phyloP scores from a whole-genome alignment of 176 grass and related monocot genomes.

The Bolboschoenus planiculmis region DNA sequence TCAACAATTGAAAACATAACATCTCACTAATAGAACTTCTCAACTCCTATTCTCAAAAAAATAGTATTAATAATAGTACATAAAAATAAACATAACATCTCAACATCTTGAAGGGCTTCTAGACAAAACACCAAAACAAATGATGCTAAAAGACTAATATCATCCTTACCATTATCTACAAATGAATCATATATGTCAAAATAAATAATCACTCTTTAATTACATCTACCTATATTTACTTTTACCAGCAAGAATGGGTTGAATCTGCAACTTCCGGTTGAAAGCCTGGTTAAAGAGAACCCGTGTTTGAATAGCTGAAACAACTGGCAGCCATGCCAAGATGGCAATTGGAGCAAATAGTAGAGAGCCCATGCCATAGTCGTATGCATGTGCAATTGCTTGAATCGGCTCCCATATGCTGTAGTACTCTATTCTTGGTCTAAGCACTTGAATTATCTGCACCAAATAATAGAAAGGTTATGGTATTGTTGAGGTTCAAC shows the following conservation, averaged over 20 bases:
- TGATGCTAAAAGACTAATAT: background rate
- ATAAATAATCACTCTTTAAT: conserved; percentile 9
- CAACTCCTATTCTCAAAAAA: background rate
- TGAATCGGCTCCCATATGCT: conserved; percentile 77
- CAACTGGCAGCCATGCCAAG: conserved; percentile 81
- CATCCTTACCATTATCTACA: conserved; percentile 4
- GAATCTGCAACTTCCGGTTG: conserved; percentile 66
- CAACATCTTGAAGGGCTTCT: background rate
- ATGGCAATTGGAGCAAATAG: conserved; percentile 70
- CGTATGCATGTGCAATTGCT: conserved; percentile 83
- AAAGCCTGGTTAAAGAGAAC: conserved; percentile 96
- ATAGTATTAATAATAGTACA: background rate
- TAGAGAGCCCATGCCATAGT: conserved; percentile 74
- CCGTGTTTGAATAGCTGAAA: conserved; percentile 87
- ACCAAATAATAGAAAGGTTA: background rate
- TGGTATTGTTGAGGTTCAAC: background rate
- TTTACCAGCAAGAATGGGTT: conserved; percentile 71
- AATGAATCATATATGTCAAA: conserved; percentile 14
- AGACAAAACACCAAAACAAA: background rate
- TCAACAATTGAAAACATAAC: background rate
- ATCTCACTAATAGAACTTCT: background rate
- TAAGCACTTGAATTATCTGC: conserved; percentile 84
- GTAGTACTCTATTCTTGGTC: conserved; percentile 65
- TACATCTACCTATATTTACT: conserved; percentile 50
- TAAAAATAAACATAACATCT: background rate